Evolutionary conservation across 2,329 filamentous ascomycete species (phyloP), one percentile per base, ranked within the genome.

Genomic region (Fusarium domesticum): DNA sequence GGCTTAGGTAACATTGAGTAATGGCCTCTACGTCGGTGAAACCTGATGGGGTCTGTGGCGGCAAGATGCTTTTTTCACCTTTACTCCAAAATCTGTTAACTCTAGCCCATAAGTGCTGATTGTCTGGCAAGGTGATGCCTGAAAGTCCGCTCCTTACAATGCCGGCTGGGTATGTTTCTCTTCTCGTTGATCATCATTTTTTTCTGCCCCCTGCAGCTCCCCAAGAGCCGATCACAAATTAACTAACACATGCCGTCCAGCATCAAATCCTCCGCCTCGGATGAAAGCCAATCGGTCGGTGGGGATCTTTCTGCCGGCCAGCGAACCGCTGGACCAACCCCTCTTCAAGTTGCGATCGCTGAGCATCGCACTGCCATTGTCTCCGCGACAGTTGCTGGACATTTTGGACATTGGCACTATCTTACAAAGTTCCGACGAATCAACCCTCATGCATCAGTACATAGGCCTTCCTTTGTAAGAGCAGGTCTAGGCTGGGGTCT

Each of bases 341-440:
- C 58, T 60, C 58, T 60, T 43, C 51, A 58, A 42, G 36, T 47
- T 18, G 43, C 50, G 18, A 45, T 59, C 36, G 50, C 48, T 47
- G 47, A 50, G 37, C 51, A 58, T 40, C 54, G 56, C 31, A 58
- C 47, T 40, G 48, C 50, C 25, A 47, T 60, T 45, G 35, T 60
- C 18, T 47, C 56, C 18, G 48, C 52, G 23, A 59, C 57, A 23
- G 47, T 60, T 30, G 42, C 52, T 42, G 47, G 56, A 19, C 57
- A 60, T 45, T 60, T 60, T 34, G 48, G 48, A 18, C 53, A 59
- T 39, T 60, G 56, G 45, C 56, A 60, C 37, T 60, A 58, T 45
- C 40, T 59, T 16, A 54, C 47, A 20, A 43, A 50, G 12, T 46
- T 49, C 23, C 52, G 45, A 28, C 54, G 45, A 35, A 50, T 60